phyloP scores from a whole-genome alignment of 495 filamentous ascomycete species.

The Aspergillus indologenus region DNA sequence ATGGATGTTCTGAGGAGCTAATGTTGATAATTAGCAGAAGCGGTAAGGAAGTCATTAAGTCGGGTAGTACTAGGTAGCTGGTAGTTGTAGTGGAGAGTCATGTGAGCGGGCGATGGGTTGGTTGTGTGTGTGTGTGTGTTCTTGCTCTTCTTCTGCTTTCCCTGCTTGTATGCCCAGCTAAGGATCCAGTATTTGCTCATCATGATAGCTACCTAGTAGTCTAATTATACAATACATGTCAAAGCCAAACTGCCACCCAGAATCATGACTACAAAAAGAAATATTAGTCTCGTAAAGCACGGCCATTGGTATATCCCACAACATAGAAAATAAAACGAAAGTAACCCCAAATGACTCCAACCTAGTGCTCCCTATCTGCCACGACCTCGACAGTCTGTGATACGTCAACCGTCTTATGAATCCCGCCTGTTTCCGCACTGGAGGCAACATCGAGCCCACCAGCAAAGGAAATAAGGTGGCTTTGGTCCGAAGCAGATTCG shows the following conservation, averaged over 20 bases:
- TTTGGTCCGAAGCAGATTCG: conserved; percentile 33
- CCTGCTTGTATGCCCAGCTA: too few species aligned
- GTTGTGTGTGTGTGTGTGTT: not conserved
- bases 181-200: not conserved
- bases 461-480: conserved; percentile 35
- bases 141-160: too few species aligned
- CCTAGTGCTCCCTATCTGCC: not conserved
- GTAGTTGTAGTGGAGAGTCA: not conserved
- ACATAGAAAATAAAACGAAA: not conserved
- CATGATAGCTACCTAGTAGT: not conserved
- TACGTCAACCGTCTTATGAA: conserved; percentile 39
- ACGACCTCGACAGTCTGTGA: conserved; percentile 34
- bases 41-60: too few species aligned
- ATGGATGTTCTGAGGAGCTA: not conserved
- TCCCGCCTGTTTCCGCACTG: conserved; percentile 21
- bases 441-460: conserved; percentile 25
- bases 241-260: not conserved
- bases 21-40: not conserved
- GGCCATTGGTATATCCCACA: not conserved
- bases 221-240: not conserved
- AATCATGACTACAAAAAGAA: not conserved
- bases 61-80: too few species aligned
- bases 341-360: not conserved
- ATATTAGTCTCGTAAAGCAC: not conserved
- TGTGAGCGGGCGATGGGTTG: not conserved